phyloP scores from a whole-genome alignment of 495 filamentous ascomycete genomes.

The Xylaria venustula region DNA sequence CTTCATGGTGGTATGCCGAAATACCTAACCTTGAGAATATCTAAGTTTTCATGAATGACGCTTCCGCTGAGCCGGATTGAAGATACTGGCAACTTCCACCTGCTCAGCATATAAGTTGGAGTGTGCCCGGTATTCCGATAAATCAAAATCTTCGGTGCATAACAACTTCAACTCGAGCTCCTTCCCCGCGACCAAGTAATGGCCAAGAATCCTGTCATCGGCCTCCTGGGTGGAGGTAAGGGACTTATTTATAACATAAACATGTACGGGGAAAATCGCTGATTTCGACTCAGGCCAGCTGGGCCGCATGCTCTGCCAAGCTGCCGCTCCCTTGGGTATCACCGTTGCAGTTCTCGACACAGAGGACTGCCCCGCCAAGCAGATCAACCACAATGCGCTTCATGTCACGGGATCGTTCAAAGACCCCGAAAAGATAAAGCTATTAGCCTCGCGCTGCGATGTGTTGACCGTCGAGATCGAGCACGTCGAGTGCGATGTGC shows the following conservation, averaged over 20 bases:
- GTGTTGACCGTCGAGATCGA: conserved; percentile 96
- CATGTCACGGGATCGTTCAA: conserved; percentile 88
- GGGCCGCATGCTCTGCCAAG: conserved; percentile 93
- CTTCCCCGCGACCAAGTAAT: too few relatives aligned
- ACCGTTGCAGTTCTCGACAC: conserved; percentile 78
- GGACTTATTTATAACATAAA: background rate
- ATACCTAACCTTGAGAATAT: too few relatives aligned
- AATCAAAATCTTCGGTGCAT: too few relatives aligned
- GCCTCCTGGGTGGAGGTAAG: conserved; percentile 37
- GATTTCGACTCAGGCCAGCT: conserved; percentile 78
- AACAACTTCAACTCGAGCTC: too few relatives aligned
- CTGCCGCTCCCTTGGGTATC: conserved; percentile 82
- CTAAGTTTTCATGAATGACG: too few relatives aligned
- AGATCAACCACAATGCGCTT: conserved; percentile 70
- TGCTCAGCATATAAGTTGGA: too few relatives aligned
- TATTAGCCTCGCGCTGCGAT: conserved; percentile 75
- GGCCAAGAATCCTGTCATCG: conserved; percentile 34
- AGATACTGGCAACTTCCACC: too few relatives aligned
- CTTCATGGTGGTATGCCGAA: too few relatives aligned
- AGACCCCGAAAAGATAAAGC: conserved; percentile 69
- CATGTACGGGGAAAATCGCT: conserved; percentile 42
- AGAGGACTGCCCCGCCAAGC: conserved; percentile 80
- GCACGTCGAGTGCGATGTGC: conserved; percentile 89
- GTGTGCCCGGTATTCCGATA: too few relatives aligned
- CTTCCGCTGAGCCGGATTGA: too few relatives aligned